These are phyloP conservation scores for Curvularia eragrostidis DNA, from an alignment of 2,329 filamentous ascomycete species.

Conservation along the genomic window DNA sequence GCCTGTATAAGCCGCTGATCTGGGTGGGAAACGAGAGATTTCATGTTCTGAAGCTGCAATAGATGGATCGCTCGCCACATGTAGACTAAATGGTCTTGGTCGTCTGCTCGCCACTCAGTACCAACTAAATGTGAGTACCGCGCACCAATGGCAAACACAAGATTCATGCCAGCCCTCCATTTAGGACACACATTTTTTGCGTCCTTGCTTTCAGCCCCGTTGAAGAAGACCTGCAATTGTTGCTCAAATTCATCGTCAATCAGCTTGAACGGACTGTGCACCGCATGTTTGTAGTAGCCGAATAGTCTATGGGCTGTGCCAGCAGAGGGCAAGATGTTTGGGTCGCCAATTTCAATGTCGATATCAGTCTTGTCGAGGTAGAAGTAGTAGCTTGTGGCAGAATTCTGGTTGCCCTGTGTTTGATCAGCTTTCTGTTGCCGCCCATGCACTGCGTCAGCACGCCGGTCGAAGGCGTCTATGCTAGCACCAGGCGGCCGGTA, in stretches of 20 bases:
- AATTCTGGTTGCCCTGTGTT: not conserved
- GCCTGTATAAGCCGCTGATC: constrained; percentile 30
- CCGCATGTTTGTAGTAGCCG: constrained; percentile 40
- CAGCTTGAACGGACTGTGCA: constrained; percentile 34
- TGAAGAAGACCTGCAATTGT: constrained; percentile 14
- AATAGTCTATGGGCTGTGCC: constrained; percentile 36
- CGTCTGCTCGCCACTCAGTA: constrained; percentile 28
- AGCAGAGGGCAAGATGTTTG: constrained; percentile 35
- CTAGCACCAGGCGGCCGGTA: constrained; percentile 31
- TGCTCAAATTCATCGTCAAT: constrained; percentile 17
- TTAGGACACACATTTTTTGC: constrained; percentile 24
- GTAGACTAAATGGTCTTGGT: constrained; percentile 43
- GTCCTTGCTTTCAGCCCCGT: constrained; percentile 1
- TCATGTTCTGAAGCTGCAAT: constrained; percentile 24
- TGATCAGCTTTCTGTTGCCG: not conserved
- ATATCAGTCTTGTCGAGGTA: constrained; percentile 32
- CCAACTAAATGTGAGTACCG: constrained; percentile 40
- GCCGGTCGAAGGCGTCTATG: constrained; percentile 12
- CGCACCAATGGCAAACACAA: constrained; percentile 51
- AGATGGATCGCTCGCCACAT: constrained; percentile 34
- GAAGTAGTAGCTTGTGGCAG: constrained; percentile 29
- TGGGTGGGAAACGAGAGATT: constrained; percentile 38
- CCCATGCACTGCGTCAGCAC: constrained; percentile 9
- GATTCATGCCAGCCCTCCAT: constrained; percentile 45
- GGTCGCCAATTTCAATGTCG: constrained; percentile 23